Conservation (phyloP, 192 early-diverging fungal genomes). For the Rhizoclosmatium globosum region DNA sequence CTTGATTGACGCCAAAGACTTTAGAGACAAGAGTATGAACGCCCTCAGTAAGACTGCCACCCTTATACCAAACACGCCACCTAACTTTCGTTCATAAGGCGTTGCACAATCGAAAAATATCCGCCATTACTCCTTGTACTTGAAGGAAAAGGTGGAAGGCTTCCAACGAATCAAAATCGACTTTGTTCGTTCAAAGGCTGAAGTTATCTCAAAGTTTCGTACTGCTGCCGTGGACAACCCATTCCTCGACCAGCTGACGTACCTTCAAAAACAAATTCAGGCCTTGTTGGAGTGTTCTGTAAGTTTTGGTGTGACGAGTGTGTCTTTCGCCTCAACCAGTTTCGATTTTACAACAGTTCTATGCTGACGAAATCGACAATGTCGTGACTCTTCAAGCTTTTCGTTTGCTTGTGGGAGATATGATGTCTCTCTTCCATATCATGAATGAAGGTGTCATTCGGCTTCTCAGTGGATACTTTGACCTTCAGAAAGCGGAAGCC, state of each 20-base stretch:
- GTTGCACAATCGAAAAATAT: conserved; percentile 67
- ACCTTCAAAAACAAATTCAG: conserved; percentile 74
- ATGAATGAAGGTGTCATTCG: conserved; percentile 82
- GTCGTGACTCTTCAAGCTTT: conserved; percentile 77
- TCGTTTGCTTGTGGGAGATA: conserved; percentile 74
- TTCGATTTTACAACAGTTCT: conserved; percentile 61
- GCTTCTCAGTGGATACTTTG: conserved; percentile 78
- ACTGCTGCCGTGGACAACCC: conserved; percentile 64
- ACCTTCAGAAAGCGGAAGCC: conserved; percentile 73
- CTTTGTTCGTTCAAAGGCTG: conserved; percentile 65
- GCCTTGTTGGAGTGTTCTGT: conserved; percentile 77
- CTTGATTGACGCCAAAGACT: conserved; percentile 55
- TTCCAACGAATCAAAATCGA: conserved; percentile 72
- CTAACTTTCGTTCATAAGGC: conserved; percentile 26
- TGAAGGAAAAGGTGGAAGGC: conserved; percentile 72
- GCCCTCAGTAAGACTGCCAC: conserved; percentile 33
- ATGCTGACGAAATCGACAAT: conserved; percentile 75
- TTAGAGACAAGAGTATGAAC: conserved; percentile 60
- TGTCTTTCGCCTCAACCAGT: background rate
- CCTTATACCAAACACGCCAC: background rate
- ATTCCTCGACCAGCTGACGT: conserved; percentile 65
- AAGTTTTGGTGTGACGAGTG: conserved; percentile 13
- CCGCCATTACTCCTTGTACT: conserved; percentile 70
- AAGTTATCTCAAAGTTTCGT: conserved; percentile 59
- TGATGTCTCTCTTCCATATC: conserved; percentile 75